These are phyloP conservation scores for Quercus lobata DNA, from an alignment of 331 rosid genomes.

Conservation along the genomic window DNA sequence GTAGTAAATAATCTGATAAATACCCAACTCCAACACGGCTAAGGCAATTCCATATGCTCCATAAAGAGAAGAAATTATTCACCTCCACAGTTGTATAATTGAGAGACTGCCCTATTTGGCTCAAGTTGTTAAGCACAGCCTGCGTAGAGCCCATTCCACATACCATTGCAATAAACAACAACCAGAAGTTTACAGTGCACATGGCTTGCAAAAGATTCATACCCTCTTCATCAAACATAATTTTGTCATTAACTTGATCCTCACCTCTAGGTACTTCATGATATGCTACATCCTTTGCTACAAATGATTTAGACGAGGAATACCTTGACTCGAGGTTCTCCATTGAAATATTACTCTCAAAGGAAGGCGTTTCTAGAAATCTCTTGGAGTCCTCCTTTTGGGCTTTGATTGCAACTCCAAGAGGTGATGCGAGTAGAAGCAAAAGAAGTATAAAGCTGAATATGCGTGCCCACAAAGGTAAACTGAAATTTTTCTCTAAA, in stretches of 20 bases:
- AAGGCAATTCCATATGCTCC: constrained; percentile 96
- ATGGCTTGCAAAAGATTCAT: constrained; percentile 56
- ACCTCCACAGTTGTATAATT: constrained; percentile 63
- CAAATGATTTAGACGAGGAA: too few relatives aligned
- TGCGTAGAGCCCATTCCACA: constrained; percentile 90
- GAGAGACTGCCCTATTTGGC: constrained; percentile 81
- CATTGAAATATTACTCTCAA: constrained; percentile 26
- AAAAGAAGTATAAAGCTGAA: constrained; percentile 42
- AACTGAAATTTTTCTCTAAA: constrained; percentile 37
- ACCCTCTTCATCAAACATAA: too few relatives aligned
- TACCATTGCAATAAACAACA: constrained; percentile 69
- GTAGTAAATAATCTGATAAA: constrained; percentile 70
- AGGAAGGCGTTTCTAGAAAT: background rate
- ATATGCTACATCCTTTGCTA: background rate
- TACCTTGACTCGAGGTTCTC: constrained; percentile 15
- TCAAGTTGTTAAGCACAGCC: constrained; percentile 81
- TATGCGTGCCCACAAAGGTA: constrained; percentile 44
- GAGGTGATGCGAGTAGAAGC: constrained; percentile 53
- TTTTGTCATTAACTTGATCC: background rate
- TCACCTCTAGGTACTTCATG: constrained; percentile 12
- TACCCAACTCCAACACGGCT: constrained; percentile 92
- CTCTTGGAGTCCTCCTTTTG: constrained; percentile 31
- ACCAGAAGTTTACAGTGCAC: constrained; percentile 66
- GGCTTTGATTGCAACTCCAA: constrained; percentile 61
- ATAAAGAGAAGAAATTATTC: constrained; percentile 60